Base-by-base conservation (phyloP, 2,329 filamentous ascomycete species). In the Aspergillus ruber region DNA sequence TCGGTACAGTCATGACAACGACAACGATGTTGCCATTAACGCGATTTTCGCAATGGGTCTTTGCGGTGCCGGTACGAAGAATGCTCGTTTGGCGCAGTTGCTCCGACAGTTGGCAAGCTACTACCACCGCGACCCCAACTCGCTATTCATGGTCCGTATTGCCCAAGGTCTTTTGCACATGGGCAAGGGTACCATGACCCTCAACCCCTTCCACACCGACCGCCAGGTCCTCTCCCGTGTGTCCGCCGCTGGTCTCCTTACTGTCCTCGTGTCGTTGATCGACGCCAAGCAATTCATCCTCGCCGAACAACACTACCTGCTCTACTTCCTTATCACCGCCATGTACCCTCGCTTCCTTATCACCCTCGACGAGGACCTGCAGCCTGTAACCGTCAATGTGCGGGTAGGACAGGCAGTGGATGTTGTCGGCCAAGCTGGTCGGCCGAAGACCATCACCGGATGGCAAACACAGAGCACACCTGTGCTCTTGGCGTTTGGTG, bases 401-500 rank as follows among this genome's bases (percentile, higher is more conserved):
- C 86, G 93, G 27, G 91, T 98, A 40, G 93, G 93, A 69, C 94
- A 98, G 73, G 93, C 94, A 13, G 94, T 98, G 17, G 93, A 98
- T 66, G 90, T 98, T 38, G 93, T 98, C 36, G 94, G 93, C 44
- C 93, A 97, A 70, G 93, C 94, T 10, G 93, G 93, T 66, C 82
- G 91, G 53, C 93, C 93, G 57, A 97, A 98, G 84, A 98, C 93
- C 2, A 98, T 98, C 62, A 98, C 93, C 8, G 93, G 93, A 45
- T 98, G 93, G 93, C 93, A 98, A 73, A 98, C 93, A 56, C 93
- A 98, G 77, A 96, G 88, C 74, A 98, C 93, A n/a, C 93, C 93
- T 0, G 93, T 98, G 42, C 76, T 98, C 50, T 75, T 98, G 60
- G 85, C 88, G n/a, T 86, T 95, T 64, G 93, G 94, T 25, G 93